These are phyloP conservation scores for Fragilariopsis cylindrus DNA, from an alignment of 108 stramenopile species.

Conservation along the genomic window DNA sequence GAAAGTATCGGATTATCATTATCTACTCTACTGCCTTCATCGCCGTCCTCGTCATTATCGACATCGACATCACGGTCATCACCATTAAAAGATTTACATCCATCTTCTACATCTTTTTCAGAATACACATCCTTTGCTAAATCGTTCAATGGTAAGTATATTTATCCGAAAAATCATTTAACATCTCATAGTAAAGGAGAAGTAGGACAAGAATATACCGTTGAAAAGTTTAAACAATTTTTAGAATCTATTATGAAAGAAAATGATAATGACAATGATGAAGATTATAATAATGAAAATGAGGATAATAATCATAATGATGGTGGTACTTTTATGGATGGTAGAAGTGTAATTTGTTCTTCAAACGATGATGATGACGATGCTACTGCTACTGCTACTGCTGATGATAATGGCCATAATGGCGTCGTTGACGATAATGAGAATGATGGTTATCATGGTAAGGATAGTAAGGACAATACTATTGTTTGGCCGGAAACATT, in stretches of 20 bases:
- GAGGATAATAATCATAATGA: neutral
- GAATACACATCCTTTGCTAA: neutral
- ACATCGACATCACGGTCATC: too few relatives aligned
- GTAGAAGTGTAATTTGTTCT: neutral
- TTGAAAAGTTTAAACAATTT: neutral
- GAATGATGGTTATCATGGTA: neutral
- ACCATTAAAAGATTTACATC: too few relatives aligned
- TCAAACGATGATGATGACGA: neutral
- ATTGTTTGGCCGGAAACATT: neutral
- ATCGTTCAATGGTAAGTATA: neutral
- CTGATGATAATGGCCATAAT: conserved; percentile 2
- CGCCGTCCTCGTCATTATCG: too few relatives aligned
- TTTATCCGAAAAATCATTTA: neutral
- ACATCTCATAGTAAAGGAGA: neutral
- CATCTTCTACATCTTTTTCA: neutral
- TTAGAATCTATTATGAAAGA: neutral
- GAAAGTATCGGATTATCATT: neutral
- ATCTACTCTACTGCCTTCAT: too few relatives aligned
- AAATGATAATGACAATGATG: neutral
- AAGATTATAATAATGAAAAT: neutral
- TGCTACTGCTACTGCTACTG: neutral
- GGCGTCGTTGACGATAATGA: neutral
- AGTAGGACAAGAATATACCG: conserved; percentile 1
- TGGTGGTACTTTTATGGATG: neutral
- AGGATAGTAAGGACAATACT: neutral